phyloP scores from a whole-genome alignment of 345 rosid genomes.

The Brassica nigra region DNA sequence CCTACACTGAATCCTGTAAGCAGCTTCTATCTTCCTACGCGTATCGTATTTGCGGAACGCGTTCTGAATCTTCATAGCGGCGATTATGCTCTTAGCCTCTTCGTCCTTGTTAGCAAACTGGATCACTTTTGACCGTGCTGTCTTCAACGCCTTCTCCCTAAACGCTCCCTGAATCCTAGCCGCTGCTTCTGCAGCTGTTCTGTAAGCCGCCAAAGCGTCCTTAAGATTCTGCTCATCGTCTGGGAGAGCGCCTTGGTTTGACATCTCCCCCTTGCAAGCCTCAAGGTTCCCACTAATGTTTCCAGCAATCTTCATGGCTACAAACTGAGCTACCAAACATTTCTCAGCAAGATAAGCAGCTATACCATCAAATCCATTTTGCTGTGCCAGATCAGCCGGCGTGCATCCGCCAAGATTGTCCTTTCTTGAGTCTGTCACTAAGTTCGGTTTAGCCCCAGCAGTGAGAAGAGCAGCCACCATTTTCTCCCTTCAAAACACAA shows the following conservation, averaged over 20 bases:
- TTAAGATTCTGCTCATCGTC: constrained; percentile 71
- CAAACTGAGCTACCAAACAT: constrained; percentile 75
- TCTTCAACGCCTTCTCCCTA: constrained; percentile 75
- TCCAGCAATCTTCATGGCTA: constrained; percentile 88
- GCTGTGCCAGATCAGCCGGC: constrained; percentile 85
- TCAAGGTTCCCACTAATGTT: constrained; percentile 69
- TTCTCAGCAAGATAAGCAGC: constrained; percentile 90
- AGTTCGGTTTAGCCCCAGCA: constrained; percentile 83
- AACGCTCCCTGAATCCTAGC: constrained; percentile 85
- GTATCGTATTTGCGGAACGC: constrained; percentile 78
- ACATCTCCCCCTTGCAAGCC: constrained; percentile 44
- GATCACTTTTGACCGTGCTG: constrained; percentile 50
- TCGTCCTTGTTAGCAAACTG: constrained; percentile 53
- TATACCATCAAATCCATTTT: constrained; percentile 74
- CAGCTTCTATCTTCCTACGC: constrained; percentile 78
- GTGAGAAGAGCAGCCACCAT: constrained; percentile 92
- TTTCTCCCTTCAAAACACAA: constrained; percentile 64
- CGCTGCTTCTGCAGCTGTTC: constrained; percentile 92
- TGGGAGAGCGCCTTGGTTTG: constrained; percentile 43
- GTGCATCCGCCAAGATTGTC: constrained; percentile 72
- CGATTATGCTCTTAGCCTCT: constrained; percentile 73
- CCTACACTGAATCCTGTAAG: constrained; percentile 77
- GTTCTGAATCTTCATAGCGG: constrained; percentile 93
- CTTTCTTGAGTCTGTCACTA: constrained; percentile 83
- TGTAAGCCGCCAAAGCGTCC: constrained; percentile 79